Evolutionary conservation across 2,329 filamentous ascomycete species (phyloP).

Genomic region (Trichoderma simmonsii): DNA sequence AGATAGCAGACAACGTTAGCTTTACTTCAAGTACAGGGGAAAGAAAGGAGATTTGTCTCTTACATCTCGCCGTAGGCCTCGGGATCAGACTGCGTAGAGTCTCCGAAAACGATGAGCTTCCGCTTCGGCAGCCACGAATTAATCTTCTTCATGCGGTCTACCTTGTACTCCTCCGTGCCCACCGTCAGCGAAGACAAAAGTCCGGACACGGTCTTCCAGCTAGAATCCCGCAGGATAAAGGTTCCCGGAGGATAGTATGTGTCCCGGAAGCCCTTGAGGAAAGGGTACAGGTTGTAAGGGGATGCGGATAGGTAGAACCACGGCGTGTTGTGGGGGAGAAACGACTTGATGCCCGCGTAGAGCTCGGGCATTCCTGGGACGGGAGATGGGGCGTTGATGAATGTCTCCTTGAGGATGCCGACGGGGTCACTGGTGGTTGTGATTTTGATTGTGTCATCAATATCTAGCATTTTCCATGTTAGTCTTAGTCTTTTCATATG

Average conservation of each 20-base stretch:
- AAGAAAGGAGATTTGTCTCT: constrained; percentile 25
- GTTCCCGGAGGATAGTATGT: constrained; percentile 72
- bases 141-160: constrained; percentile 73
- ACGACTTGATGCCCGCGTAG: constrained; percentile 62
- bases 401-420: constrained; percentile 80
- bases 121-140: constrained; percentile 73
- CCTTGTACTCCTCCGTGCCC: constrained; percentile 83
- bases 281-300: constrained; percentile 90
- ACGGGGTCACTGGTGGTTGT: constrained; percentile 77
- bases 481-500: neutral
- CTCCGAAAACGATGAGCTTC: constrained; percentile 80
- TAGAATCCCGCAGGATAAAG: constrained; percentile 78
- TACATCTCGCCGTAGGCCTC: constrained; percentile 84
- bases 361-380: constrained; percentile 81
- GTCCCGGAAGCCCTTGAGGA: constrained; percentile 72
- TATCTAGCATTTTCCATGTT: constrained; percentile 50
- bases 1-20: neutral
- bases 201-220: constrained; percentile 80
- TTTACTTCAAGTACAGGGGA: neutral
- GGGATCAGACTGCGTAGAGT: constrained; percentile 88
- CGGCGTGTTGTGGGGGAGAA: constrained; percentile 57
- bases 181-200: constrained; percentile 75
- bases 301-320: constrained; percentile 95
- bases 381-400: constrained; percentile 69
- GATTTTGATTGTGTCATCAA: constrained; percentile 94